Conservation (phyloP, 805 yeast species). For the Candida odintsovae region DNA sequence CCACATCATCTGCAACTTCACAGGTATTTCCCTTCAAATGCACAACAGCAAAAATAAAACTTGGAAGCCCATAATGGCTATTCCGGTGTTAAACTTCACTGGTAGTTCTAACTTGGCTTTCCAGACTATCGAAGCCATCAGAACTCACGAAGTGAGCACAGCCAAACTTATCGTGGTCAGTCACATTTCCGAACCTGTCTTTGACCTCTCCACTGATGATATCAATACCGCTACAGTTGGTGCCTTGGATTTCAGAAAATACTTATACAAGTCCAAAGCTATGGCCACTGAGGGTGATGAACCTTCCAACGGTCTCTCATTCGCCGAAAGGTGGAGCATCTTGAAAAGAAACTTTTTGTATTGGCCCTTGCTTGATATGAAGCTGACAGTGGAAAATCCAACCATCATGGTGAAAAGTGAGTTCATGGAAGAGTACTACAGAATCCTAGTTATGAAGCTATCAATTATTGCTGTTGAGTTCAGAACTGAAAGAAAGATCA, state of each 20-base stretch:
- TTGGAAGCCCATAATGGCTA: conserved; percentile 14
- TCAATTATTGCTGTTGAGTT: conserved; percentile 18
- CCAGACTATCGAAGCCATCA: conserved; percentile 26
- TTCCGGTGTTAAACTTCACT: conserved; percentile 25
- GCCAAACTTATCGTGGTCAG: conserved; percentile 32
- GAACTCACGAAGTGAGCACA: conserved; percentile 12
- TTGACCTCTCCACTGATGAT: conserved; percentile 39
- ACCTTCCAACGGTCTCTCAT: background rate
- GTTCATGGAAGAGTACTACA: conserved; percentile 24
- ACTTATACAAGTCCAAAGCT: background rate
- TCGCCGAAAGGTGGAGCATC: conserved; percentile 1
- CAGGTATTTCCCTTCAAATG: conserved; percentile 29
- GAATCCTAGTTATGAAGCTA: conserved; percentile 25
- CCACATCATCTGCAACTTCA: conserved; percentile 31
- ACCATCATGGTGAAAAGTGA: conserved; percentile 28
- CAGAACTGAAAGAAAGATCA: conserved; percentile 5
- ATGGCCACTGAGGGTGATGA: background rate
- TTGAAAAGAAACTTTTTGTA: conserved; percentile 16
- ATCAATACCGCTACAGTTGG: conserved; percentile 28
- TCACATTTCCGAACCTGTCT: conserved; percentile 36
- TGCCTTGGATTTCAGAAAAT: conserved; percentile 12
- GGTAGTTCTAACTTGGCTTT: conserved; percentile 35
- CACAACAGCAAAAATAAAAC: conserved; percentile 17
- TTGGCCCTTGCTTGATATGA: conserved; percentile 30
- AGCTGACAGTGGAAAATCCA: conserved; percentile 35